These are phyloP conservation scores for Dovyalis caffra DNA, from an alignment of 345 rosid genomes.

Conservation along the genomic window DNA sequence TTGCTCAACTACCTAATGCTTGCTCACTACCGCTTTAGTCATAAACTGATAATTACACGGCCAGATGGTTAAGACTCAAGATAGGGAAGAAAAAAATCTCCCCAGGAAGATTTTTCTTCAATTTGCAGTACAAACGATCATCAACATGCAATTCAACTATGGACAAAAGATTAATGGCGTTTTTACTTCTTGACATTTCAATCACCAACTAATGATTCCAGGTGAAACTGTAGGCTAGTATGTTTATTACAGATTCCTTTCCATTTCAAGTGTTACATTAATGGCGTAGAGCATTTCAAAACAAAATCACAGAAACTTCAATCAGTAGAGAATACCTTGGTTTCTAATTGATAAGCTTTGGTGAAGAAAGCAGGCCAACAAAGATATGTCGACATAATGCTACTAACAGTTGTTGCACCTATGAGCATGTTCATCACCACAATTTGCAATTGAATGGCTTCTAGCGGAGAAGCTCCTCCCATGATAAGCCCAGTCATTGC, in stretches of 20 bases:
- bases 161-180: too few species aligned
- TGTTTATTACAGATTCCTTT: not conserved
- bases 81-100: too few species aligned
- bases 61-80: too few species aligned
- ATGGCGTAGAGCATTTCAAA: not conserved
- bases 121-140: too few species aligned
- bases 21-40: too few species aligned
- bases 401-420: slow-evolving; percentile 74
- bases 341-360: slow-evolving; percentile 65
- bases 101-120: too few species aligned
- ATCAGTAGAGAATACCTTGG: slow-evolving; percentile 51
- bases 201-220: too few species aligned
- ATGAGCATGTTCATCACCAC: slow-evolving; percentile 93
- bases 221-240: too few species aligned
- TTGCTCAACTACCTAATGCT: too few species aligned
- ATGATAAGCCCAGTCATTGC: slow-evolving; percentile 95
- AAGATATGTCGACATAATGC: slow-evolving; percentile 77
- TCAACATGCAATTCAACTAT: too few species aligned
- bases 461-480: slow-evolving; percentile 93
- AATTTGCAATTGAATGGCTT: slow-evolving; percentile 93
- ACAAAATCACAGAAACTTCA: not conserved
- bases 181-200: too few species aligned
- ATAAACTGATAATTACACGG: too few species aligned
- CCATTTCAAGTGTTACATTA: not conserved
- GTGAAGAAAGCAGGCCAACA: slow-evolving; percentile 96